Evolutionary conservation across 78 protist species (phyloP).

Genomic region (Dictyostelium discoideum): DNA sequence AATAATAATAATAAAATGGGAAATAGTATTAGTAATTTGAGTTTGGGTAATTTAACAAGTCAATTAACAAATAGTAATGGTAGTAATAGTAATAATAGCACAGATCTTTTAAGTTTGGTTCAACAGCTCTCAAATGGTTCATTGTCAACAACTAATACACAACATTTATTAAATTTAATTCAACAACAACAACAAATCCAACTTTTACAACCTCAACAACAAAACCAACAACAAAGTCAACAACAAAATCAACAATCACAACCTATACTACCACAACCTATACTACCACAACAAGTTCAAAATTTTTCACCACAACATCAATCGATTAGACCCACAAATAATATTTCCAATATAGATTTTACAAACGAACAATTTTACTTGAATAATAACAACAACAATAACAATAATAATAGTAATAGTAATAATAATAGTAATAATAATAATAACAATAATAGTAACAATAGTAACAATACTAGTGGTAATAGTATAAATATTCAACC

Average conservation of each 20-base stretch:
- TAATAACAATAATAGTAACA: neutral
- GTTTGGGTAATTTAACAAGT: neutral
- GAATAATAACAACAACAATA: neutral
- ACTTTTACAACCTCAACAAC: neutral
- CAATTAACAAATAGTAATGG: neutral
- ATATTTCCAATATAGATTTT: neutral
- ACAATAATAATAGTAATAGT: neutral
- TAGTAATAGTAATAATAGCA: neutral
- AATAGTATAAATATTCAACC: constrained; percentile 9
- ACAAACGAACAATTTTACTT: constrained; percentile 12
- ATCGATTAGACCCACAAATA: neutral
- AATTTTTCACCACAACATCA: constrained; percentile 35
- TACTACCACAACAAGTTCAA: neutral
- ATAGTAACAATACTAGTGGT: neutral
- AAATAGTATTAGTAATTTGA: neutral
- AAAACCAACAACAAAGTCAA: constrained; percentile 17
- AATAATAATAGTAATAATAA: neutral
- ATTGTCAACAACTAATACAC: neutral
- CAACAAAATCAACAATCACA: constrained; percentile 16
- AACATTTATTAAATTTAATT: constrained; percentile 18
- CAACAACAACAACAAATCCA: constrained; percentile 35
- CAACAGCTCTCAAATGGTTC: neutral
- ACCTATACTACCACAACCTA: neutral
- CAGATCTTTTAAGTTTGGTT: neutral
- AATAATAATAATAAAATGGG: neutral